phyloP scores from a whole-genome alignment of 306 rosid genomes.

The Chamaecrista fasciculata region DNA sequence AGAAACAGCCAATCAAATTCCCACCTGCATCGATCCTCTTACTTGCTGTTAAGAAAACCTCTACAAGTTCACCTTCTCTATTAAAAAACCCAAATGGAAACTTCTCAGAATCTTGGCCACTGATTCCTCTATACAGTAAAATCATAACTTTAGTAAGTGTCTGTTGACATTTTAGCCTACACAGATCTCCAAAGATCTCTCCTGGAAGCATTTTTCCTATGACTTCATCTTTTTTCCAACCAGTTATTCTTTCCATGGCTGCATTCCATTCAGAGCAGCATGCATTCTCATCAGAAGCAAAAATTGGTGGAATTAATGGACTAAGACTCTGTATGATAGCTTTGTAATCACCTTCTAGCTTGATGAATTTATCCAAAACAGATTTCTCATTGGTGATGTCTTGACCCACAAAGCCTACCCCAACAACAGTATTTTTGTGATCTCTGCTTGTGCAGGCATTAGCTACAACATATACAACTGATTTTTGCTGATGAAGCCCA shows the following conservation, averaged over 20 bases:
- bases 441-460: conserved; percentile 79
- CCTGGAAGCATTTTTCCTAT: conserved; percentile 75
- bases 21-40: conserved; percentile 59
- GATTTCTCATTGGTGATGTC: conserved; percentile 71
- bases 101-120: conserved; percentile 73
- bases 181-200: conserved; percentile 69
- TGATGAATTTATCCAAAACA: conserved; percentile 61
- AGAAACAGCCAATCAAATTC: conserved; percentile 67
- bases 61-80: conserved; percentile 50
- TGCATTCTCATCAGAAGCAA: conserved; percentile 76
- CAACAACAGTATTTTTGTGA: conserved; percentile 54
- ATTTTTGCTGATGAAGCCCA: conserved; percentile 36
- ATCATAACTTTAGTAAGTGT: conserved; percentile 70
- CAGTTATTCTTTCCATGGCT: conserved; percentile 82
- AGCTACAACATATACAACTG: conserved; percentile 52
- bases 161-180: conserved; percentile 65
- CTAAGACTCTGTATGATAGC: conserved; percentile 70
- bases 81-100: conserved; percentile 62
- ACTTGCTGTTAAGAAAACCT: conserved; percentile 60
- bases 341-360: conserved; percentile 82
- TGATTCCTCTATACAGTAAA: conserved; percentile 61
- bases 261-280: conserved; percentile 89
- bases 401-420: conserved; percentile 84
- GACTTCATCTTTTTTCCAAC: conserved; percentile 65
- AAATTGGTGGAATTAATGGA: conserved; percentile 83